Percentiles rank a stretch among this genome's conserved stretches.
Evolutionary conservation across 495 filamentous ascomycete genomes (phyloP).

Genomic region (Xylaria flabelliformis): DNA sequence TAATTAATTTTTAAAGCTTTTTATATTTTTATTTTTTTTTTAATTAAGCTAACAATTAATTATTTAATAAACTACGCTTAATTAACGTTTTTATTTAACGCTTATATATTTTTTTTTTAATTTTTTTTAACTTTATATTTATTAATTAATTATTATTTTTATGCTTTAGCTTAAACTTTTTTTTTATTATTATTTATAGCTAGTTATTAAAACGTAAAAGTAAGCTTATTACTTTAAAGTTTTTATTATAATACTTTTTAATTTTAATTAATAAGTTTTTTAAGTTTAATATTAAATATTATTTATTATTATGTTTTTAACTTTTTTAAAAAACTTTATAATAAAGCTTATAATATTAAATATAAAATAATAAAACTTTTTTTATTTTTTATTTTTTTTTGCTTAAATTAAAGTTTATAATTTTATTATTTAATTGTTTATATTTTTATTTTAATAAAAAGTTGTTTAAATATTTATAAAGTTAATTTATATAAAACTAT

Average conservation of each 20-base stretch:
- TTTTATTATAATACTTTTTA: not conserved
- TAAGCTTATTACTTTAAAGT: not conserved
- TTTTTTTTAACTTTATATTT: not conserved
- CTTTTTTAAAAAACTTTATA: too few relatives aligned
- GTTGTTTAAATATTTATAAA: too few relatives aligned
- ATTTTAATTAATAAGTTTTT: not conserved
- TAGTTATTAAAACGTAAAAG: not conserved
- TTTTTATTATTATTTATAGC: not conserved
- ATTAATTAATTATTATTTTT: not conserved
- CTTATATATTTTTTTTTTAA: not conserved
- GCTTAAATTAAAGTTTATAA: too few relatives aligned
- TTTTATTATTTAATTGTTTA: too few relatives aligned
- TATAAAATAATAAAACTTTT: too few relatives aligned
- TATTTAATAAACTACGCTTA: not conserved
- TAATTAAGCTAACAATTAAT: not conserved
- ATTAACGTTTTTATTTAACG: not conserved
- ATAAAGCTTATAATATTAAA: too few relatives aligned
- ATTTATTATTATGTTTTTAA: too few relatives aligned
- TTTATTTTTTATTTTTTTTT: too few relatives aligned
- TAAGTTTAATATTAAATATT: not conserved
- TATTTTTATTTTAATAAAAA: too few relatives aligned
- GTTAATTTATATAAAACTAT: too few relatives aligned
- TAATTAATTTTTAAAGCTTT: too few relatives aligned
- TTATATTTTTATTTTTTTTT: not conserved
- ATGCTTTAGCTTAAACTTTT: not conserved